Base-by-base conservation (phyloP, 805 yeast genomes). In the Wickerhamiella slavikovae region DNA sequence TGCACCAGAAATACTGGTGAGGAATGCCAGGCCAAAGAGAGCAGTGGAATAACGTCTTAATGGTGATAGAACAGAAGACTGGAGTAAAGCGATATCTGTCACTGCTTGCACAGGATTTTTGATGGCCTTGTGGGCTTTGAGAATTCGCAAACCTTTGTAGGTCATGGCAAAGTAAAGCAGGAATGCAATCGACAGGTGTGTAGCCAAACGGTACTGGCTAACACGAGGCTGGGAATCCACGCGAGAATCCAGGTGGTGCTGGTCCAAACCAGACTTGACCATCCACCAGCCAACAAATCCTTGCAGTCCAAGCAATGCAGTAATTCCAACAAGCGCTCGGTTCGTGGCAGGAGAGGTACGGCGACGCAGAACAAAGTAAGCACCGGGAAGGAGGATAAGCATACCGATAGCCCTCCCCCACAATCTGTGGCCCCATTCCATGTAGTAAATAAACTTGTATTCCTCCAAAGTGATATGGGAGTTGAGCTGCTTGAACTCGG, bases 261-360 rank as follows among this genome's bases (percentile, higher is more conserved):
- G 75, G 47, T 82, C 92, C 32, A 89, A 62, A 18, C 98, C 98
- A 7, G 94, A 79, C 44, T 77, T 71, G 30, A 89, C 98, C 98
- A 89, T 89, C 99, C 99, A 89, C 98, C 98, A 89, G 19, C 98
- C 98, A 40, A 89, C 74, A 30, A 73, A 76, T 30, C 98, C 98
- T 58, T 89, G 98, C 28, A 89, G 56, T 8, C 93, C 99, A 34
- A 89, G 61, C 29, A 89, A 55, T 0, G 63, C 69, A 24, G 92
- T 66, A 27, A 89, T 64, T 2, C 78, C 78, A 14, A 77, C 51
- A 11, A 89, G 57, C 40, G 79, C 64, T 33, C 58, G 57, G 28
- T 78, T 71, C 3, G 77, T 73, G 34, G 69, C 70, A 3, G 66
- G 53, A 2, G 82, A 69, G 8, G 85, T 69, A 38, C 60, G 69